phyloP scores from a whole-genome alignment of 2,329 filamentous ascomycete species.

The Pseudogymnoascus sp. region DNA sequence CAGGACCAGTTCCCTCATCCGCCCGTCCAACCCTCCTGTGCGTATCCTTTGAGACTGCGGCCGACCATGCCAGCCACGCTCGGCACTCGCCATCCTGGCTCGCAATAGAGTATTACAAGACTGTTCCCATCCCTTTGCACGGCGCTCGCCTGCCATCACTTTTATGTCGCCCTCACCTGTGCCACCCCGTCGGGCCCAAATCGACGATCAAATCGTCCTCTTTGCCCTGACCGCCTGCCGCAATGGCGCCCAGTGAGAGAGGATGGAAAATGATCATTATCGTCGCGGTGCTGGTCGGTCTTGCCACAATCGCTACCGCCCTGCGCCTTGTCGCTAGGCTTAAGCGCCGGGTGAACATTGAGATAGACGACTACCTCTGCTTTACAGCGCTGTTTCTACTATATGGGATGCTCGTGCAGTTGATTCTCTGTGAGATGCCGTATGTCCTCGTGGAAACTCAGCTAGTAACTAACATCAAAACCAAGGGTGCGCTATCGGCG shows the following conservation, averaged over 20 bases:
- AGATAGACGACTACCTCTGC: conserved; percentile 1
- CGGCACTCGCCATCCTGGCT: not conserved
- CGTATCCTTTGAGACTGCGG: not conserved
- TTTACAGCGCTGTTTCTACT: conserved; percentile 2
- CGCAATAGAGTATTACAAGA: not conserved
- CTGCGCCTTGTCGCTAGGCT: not conserved
- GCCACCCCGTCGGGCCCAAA: not conserved
- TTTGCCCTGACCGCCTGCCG: not conserved
- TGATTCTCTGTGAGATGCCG: not conserved
- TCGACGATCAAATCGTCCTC: not conserved
- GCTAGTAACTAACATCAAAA: not conserved
- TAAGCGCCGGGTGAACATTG: not conserved
- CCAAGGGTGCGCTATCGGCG: not conserved
- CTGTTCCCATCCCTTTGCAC: not conserved
- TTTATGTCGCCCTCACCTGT: not conserved
- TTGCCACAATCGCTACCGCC: not conserved
- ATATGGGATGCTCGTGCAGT: not conserved
- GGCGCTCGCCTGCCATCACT: not conserved
- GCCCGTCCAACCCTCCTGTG: not conserved
- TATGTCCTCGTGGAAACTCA: not conserved
- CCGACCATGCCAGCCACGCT: not conserved
- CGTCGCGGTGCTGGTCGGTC: not conserved
- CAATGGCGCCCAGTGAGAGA: not conserved
- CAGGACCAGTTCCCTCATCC: not conserved
- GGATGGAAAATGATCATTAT: conserved; percentile 5